Conservation (phyloP, 306 rosid genomes). For the Pachyrhizus erosus region DNA sequence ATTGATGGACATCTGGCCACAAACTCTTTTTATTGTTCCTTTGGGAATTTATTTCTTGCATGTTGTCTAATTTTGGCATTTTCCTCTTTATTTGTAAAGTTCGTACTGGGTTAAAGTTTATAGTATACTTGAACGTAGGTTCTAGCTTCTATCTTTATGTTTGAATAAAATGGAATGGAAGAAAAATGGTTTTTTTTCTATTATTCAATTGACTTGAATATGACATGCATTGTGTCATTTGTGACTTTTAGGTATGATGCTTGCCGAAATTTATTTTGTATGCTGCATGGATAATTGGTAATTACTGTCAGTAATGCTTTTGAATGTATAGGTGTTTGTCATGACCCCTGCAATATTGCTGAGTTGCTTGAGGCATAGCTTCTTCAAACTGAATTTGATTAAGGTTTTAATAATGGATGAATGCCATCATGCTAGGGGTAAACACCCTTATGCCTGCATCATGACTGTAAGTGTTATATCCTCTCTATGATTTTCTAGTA, state of each 20-base stretch:
- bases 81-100: neutral
- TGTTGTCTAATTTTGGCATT: neutral
- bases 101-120: neutral
- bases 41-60: slow-evolving; percentile 11
- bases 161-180: neutral
- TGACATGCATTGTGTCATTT: neutral
- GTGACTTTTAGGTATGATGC: neutral
- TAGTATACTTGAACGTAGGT: neutral
- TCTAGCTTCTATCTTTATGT: neutral
- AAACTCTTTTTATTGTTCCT: neutral
- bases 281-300: neutral
- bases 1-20: neutral
- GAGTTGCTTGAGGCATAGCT: slow-evolving; percentile 68
- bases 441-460: slow-evolving; percentile 71
- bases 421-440: slow-evolving; percentile 88
- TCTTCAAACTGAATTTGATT: slow-evolving; percentile 71
- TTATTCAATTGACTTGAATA: neutral
- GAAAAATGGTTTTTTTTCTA: neutral
- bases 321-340: slow-evolving; percentile 70
- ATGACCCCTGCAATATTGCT: slow-evolving; percentile 89
- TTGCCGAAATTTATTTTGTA: slow-evolving; percentile 19
- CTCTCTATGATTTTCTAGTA: neutral
- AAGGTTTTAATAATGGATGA: slow-evolving; percentile 85
- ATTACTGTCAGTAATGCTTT: slow-evolving; percentile 27
- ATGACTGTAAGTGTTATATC: slow-evolving; percentile 68